Conservation (phyloP, 164 flowering plant species). For the Berberis thunbergii region DNA sequence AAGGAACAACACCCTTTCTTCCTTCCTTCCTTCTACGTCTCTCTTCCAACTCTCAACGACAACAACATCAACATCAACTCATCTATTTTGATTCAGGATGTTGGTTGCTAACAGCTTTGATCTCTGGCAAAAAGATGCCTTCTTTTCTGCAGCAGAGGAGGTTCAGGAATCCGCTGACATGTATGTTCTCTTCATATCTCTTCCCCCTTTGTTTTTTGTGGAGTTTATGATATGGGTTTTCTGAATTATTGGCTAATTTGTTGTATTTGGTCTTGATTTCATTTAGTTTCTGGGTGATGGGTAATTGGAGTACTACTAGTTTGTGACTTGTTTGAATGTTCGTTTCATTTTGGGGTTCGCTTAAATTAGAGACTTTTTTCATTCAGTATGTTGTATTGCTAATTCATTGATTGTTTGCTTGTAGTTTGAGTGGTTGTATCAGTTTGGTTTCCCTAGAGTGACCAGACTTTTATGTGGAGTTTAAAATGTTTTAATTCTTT, state of each 20-base stretch:
- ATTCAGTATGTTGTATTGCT: too few relatives aligned
- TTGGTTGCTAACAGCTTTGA: conserved; percentile 71
- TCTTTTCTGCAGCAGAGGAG: conserved; percentile 89
- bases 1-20: neutral
- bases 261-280: neutral
- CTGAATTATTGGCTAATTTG: neutral
- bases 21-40: neutral
- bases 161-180: conserved; percentile 83
- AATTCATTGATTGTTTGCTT: too few relatives aligned
- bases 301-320: too few relatives aligned
- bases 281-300: too few relatives aligned
- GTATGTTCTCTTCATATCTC: conserved; percentile 29
- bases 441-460: too few relatives aligned
- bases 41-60: too few relatives aligned
- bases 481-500: neutral
- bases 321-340: too few relatives aligned
- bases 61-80: too few relatives aligned
- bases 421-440: too few relatives aligned
- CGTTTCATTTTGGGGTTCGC: too few relatives aligned
- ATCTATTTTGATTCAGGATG: conserved; percentile 23
- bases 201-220: neutral
- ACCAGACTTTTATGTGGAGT: too few relatives aligned
- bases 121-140: conserved; percentile 76
- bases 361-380: too few relatives aligned
- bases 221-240: conserved; percentile 1